Evolutionary conservation across 1,284 basidiomycete species (phyloP).

Genomic region (Tilletiaria anomala): DNA sequence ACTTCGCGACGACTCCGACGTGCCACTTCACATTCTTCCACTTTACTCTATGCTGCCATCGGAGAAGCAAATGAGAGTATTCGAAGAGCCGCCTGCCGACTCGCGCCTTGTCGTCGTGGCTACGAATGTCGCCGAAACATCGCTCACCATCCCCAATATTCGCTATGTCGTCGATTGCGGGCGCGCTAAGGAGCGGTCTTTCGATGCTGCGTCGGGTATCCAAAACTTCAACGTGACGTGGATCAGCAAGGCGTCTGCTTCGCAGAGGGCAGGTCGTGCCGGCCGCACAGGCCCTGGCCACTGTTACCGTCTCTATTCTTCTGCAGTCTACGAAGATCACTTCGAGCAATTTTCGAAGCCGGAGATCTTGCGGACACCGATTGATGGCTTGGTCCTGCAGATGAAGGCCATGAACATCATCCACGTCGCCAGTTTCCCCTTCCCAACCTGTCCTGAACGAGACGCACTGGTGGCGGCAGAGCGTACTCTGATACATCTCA

Average conservation of each 20-base stretch:
- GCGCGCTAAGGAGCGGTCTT: conserved; percentile 66
- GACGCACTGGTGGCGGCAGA: conserved; percentile 65
- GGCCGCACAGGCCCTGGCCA: conserved; percentile 65
- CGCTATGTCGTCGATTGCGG: conserved; percentile 63
- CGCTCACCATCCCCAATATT: conserved; percentile 61
- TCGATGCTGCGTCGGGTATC: conserved; percentile 51
- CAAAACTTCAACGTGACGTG: conserved; percentile 59
- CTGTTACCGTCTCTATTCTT: conserved; percentile 61
- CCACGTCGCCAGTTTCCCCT: conserved; percentile 89
- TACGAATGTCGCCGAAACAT: conserved; percentile 66
- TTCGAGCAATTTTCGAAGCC: conserved; percentile 75
- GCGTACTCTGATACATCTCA: conserved; percentile 61
- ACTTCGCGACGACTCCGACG: conserved; percentile 21
- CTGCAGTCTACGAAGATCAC: conserved; percentile 73
- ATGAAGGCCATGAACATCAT: conserved; percentile 99
- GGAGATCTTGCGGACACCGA: conserved; percentile 88
- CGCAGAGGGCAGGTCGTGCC: conserved; percentile 59
- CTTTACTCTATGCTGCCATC: conserved; percentile 59
- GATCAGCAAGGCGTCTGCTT: conserved; percentile 61
- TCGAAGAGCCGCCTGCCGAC: conserved; percentile 52
- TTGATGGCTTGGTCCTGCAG: conserved; percentile 89
- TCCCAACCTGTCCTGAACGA: conserved; percentile 90
- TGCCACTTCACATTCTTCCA: conserved; percentile 49
- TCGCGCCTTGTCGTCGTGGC: conserved; percentile 57
- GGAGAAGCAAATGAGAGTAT: conserved; percentile 61